Evolutionary conservation across 129 eudicot species (phyloP), one percentile per base, ranked within the genome.

Genomic region (carrot (Daucus carota)): DNA sequence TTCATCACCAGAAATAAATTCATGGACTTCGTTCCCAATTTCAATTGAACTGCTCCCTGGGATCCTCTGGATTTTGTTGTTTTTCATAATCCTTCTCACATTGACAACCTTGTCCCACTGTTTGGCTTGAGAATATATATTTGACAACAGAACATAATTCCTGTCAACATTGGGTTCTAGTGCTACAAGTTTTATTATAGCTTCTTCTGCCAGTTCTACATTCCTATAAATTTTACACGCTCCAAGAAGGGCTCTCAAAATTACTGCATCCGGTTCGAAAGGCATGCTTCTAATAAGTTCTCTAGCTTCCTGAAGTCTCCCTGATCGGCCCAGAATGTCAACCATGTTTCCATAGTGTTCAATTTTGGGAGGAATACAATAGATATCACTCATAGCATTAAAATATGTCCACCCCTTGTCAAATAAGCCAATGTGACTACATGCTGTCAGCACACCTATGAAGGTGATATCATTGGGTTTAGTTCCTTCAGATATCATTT

Each of bases 11-110:
- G 68, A 31, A 48, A 52, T 9, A 74, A 74, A 74, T 52, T 48
- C 67, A 74, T 48, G 45, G 20, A 74, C 34, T 50, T 26, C 34
- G 13, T 74, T 74, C n/a, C 32, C 68, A 14, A 74, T 67, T 32
- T 74, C 77, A 32, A 74, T 74, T 34, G 67, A 74, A 52, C 77
- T 74, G 40, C 44, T 48, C 17, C 77, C 77, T 22, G 77, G 77
- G 22, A 32, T 62, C 77, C 59, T 52, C 29, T 54, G 45, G 67
- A 74, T n/a, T 29, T 74, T 74, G 33, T 48, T 52, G 20, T 33
- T 74, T 74, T 52, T 74, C 68, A 74, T 52, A 15, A 52, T 74
- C 68, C 41, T 74, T 44, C 77, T 74, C 42, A 34, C 77, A 34
- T 74, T 32, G 36, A 32, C 68, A 48, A 74, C 77, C 68, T 74